These are phyloP conservation scores for Citrus unshiu DNA, from an alignment of 345 rosid genomes.

Conservation along the genomic window DNA sequence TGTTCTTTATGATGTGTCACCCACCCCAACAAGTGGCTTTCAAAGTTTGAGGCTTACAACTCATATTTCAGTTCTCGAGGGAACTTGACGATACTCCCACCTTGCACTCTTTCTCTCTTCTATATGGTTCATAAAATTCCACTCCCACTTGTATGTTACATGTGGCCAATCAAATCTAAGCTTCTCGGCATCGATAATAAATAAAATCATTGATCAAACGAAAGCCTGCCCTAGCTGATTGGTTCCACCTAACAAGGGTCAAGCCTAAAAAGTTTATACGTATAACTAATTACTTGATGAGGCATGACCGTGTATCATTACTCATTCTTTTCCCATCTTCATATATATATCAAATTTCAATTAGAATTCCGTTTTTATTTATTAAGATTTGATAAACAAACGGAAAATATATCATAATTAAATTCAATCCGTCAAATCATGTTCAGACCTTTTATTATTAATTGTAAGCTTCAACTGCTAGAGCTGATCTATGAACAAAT, in stretches of 20 bases:
- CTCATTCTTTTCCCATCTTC: too few relatives aligned
- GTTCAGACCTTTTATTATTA: too few relatives aligned
- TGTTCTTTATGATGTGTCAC: slow-evolving; percentile 65
- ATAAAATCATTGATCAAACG: background rate
- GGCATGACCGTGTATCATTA: too few relatives aligned
- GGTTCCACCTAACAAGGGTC: background rate
- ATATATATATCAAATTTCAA: too few relatives aligned
- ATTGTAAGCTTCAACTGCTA: too few relatives aligned
- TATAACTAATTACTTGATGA: background rate
- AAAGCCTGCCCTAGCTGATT: background rate
- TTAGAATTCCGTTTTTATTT: too few relatives aligned
- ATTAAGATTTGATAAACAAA: too few relatives aligned
- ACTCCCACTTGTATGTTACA: background rate
- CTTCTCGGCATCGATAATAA: background rate
- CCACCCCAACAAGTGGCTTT: slow-evolving; percentile 68
- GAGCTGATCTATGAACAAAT: too few relatives aligned
- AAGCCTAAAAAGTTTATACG: background rate
- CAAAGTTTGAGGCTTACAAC: slow-evolving; percentile 46
- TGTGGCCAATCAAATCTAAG: background rate
- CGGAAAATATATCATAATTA: too few relatives aligned
- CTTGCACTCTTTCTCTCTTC: background rate
- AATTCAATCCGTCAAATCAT: too few relatives aligned
- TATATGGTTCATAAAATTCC: background rate
- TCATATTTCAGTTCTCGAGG: slow-evolving; percentile 31
- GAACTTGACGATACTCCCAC: background rate